Conservation (phyloP, 225 moss, liverwort and hornwort species). For the Straminergon stramineum region DNA sequence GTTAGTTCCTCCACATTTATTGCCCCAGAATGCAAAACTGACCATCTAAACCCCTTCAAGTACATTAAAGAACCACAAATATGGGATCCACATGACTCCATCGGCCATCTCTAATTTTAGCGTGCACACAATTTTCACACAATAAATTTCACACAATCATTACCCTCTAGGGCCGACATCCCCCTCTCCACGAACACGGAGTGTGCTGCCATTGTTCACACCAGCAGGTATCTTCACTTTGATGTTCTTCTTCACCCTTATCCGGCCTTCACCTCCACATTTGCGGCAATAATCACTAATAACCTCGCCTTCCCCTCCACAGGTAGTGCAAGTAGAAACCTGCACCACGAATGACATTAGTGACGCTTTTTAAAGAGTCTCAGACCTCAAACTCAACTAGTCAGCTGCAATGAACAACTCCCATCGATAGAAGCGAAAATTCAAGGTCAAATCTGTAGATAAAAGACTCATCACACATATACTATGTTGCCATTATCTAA, state of each 20-base stretch:
- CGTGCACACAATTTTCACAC: neutral
- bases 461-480: neutral
- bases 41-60: neutral
- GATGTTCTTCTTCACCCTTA: constrained; percentile 82
- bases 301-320: constrained; percentile 93
- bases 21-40: neutral
- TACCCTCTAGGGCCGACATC: constrained; percentile 97
- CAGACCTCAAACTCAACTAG: neutral
- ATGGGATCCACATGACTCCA: neutral
- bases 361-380: neutral
- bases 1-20: neutral
- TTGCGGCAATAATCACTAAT: constrained; percentile 95
- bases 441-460: neutral
- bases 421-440: neutral
- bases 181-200: constrained; percentile 93
- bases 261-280: constrained; percentile 95
- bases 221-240: constrained; percentile 99
- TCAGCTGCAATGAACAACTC: neutral
- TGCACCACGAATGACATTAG: constrained; percentile 4
- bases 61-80: neutral
- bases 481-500: neutral
- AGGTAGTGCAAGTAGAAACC: constrained; percentile 90
- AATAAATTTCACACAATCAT: neutral
- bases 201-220: constrained; percentile 91
- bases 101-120: neutral